Evolutionary conservation across 2,329 filamentous ascomycete genomes (phyloP), one percentile per base, ranked within the genome.

Genomic region (Xylaria sp.): DNA sequence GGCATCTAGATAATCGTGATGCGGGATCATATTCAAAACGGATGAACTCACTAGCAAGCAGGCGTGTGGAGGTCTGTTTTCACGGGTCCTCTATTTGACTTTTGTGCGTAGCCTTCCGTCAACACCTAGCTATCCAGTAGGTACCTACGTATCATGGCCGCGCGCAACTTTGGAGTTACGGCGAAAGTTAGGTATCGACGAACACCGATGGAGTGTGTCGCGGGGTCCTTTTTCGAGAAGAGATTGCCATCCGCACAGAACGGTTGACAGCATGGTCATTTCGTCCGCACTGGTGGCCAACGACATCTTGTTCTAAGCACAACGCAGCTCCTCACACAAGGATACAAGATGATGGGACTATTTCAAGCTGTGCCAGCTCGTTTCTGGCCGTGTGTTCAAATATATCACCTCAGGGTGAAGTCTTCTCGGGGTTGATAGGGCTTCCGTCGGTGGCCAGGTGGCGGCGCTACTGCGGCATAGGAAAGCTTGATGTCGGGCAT

Each of bases 101-200:
- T 10, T 37, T 37, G 7, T 37, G 34, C 34, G 8, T 10, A 28
- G 28, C 28, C 28, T 28, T 28, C 28, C 5, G 28, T 28, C 28
- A 28, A 28, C 28, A 28, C 28, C 28, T 28, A 28, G 2, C 28
- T 28, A 28, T 28, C 5, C 28, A 28, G 28, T 28, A 8, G 34
- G 10, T 37, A 50, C 50, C 39, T 52, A 34, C 48, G 15, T 54
- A 61, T 32, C 63, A 41, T 63, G 54, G n/a, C n/a, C n/a, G 7
- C 5, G 25, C n/a, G 52, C 57, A 66, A 54, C 44, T 32, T 52
- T 46, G 51, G 41, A 25, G 28, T 12, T n/a, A 65, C 54, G 13
- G n/a, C 32, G 25, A 54, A 20, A n/a, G 44, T n/a, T n/a, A n/a
- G n/a, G n/a, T 48, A 39, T 52, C 2, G 28, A 34, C 28, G 18